Percentiles rank a stretch among this genome's conserved stretches.
Conservation (phyloP, 108 stramenopile genomes). For the Cyclotella kingstonii region DNA sequence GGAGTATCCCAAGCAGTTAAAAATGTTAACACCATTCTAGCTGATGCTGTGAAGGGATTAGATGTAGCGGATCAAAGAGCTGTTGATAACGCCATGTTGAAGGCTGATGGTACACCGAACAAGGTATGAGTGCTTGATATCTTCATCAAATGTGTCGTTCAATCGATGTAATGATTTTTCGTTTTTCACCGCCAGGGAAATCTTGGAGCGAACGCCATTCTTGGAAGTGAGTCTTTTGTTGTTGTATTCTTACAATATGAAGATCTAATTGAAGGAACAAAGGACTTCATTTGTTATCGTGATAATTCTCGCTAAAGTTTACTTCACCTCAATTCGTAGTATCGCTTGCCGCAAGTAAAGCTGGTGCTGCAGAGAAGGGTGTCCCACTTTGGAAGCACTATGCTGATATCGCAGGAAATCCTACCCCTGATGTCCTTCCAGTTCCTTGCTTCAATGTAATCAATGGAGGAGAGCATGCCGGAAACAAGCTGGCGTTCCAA, state of each 20-base stretch:
- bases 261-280: too few relatives aligned
- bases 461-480: constrained; percentile 99
- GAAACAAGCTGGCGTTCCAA: constrained; percentile 98
- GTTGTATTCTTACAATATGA: not conserved
- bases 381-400: constrained; percentile 99
- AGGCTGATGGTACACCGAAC: constrained; percentile 93
- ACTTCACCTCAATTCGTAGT: constrained; percentile 46
- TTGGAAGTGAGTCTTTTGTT: constrained; percentile 79
- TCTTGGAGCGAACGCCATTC: constrained; percentile 99
- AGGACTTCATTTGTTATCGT: too few relatives aligned
- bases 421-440: constrained; percentile 88
- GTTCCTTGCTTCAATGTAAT: constrained; percentile 99
- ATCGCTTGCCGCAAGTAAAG: constrained; percentile 96
- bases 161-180: not conserved
- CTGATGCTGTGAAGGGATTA: constrained; percentile 89
- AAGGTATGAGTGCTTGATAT: constrained; percentile 54
- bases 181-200: constrained; percentile 38
- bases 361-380: constrained; percentile 93
- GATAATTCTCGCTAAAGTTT: constrained; percentile 12
- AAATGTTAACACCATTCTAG: constrained; percentile 94
- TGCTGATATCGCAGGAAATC: constrained; percentile 97
- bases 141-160: not conserved
- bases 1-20: constrained; percentile 91
- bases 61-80: constrained; percentile 91
- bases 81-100: constrained; percentile 93